Base-by-base conservation (phyloP, 495 filamentous ascomycete species). In the Aspergillus indologenus region DNA sequence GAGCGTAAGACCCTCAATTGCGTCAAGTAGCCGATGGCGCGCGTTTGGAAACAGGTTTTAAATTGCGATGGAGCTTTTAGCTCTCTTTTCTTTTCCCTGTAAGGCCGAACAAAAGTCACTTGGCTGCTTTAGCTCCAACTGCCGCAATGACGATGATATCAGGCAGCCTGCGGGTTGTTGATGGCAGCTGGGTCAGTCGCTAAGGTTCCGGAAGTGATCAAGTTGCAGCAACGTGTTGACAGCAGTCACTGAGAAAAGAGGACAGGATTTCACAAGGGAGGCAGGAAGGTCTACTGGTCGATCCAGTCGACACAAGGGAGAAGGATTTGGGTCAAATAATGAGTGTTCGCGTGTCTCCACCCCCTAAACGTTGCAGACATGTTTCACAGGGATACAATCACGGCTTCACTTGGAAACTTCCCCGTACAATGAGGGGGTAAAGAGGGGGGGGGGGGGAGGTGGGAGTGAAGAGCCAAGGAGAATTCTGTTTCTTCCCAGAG, bases 331-430 rank as follows among this genome's bases (percentile, higher is more conserved):
- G 56, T 54, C 46, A 50, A 54, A 57, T 51, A 57, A 59, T 56
- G 31, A 56, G n/a, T 31, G n/a, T 49, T 54, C 23, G 59, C 34
- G 47, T 50, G 34, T 54, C 57, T 49, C 48, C 60, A 47, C 57
- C 57, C 63, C 60, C 54, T 65, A 58, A 60, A 60, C 19, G 40
- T 54, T 62, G 63, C 60, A 65, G 57, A 58, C 26, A 60, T 60
- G 63, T 65, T 62, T 62, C 63, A 65, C 63, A 55, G 59, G 51
- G 57, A 57, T 61, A 56, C 42, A 53, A 55, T 57, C 56, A 59
- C 48, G 31, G 51, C 49, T 31, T 23, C 22, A 23, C 21, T 14
- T 22, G 8, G 18, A 34, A 26, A 50, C 22, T 29, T 20, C 17
- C 24, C 15, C 19, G 12, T 19, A 47, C 2, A 18, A 45, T 31